These are phyloP conservation scores for Echium plantagineum DNA, from an alignment of 257 asterid species.

Conservation along the genomic window DNA sequence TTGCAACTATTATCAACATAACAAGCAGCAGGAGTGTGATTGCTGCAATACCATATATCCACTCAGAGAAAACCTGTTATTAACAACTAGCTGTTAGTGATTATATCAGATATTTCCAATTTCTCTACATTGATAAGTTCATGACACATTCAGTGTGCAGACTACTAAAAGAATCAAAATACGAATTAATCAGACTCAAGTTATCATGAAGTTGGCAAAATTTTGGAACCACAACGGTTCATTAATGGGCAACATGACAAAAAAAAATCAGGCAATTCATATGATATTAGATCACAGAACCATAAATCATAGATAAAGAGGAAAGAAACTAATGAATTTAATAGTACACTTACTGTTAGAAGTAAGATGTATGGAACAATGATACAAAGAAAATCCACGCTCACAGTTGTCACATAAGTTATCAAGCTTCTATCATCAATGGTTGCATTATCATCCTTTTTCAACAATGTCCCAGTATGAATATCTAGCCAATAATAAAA, in stretches of 20 bases:
- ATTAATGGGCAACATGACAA: background rate
- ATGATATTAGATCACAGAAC: background rate
- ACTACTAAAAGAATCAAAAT: background rate
- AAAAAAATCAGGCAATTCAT: background rate
- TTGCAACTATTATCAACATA: conserved; percentile 23
- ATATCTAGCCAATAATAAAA: conserved; percentile 16
- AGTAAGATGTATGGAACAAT: conserved; percentile 43
- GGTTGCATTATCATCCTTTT: conserved; percentile 45
- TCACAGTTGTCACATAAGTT: conserved; percentile 23
- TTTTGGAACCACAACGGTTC: background rate
- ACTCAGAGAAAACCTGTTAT: conserved; percentile 68
- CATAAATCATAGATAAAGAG: background rate
- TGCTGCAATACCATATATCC: conserved; percentile 44
- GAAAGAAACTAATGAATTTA: background rate
- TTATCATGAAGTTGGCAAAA: background rate
- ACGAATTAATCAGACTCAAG: background rate
- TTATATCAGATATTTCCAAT: no score
- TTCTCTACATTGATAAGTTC: background rate
- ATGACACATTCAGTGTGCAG: background rate
- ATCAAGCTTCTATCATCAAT: conserved; percentile 25
- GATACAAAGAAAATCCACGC: conserved; percentile 48
- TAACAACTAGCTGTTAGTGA: conserved; percentile 6
- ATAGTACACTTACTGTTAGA: conserved; percentile 56
- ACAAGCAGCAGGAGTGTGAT: conserved; percentile 33
- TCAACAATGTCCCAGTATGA: conserved; percentile 15